Evolutionary conservation across 2,329 filamentous ascomycete genomes (phyloP), one percentile per base, ranked within the genome.

Genomic region (Atkinsonella texensis): DNA sequence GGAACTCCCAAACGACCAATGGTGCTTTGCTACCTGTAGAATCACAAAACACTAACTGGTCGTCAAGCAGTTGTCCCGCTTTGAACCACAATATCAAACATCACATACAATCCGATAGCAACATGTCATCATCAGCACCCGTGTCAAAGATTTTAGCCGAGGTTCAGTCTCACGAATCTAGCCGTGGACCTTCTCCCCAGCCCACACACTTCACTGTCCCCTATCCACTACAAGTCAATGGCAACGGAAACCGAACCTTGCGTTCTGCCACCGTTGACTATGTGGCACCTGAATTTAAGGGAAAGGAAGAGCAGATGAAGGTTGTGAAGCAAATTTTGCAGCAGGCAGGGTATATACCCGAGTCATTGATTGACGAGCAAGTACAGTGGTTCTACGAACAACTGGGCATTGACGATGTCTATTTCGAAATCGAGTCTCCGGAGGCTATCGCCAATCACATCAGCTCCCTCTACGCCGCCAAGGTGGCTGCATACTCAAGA

Each of bases 371-470:
- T 56, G 86, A 94, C 56, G 78, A 83, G 28, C 90, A 98, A 71
- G 87, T 90, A 49, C 78, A 81, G 54, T 98, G 93, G 91, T 98
- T 98, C 75, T 98, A 98, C 75, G 87, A 93, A 66, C 86, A 94
- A 68, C 81, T 98, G 23, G 93, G 93, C 60, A 98, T 98, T 62
- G 93, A 98, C 64, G 93, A 96, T 75, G 91, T 95, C 71, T 97
- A 96, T 76, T 97, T 97, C 73, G 83, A 90, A 65, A 89, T 91
- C 58, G 90, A 96, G 73, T 81, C 79, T 4, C 85, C 86, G 17
- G 83, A 87, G 52, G 88, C 88, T 53, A 94, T 98, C 64, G 86
- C 89, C 59, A 94, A 85, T 68, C 89, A 96, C 66, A 90, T 98
- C 65, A 91, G 91, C 55, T 96, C 91, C 11, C 81, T 98, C 47